phyloP scores from a whole-genome alignment of 345 rosid genomes.

The Geranium rotundifolium region DNA sequence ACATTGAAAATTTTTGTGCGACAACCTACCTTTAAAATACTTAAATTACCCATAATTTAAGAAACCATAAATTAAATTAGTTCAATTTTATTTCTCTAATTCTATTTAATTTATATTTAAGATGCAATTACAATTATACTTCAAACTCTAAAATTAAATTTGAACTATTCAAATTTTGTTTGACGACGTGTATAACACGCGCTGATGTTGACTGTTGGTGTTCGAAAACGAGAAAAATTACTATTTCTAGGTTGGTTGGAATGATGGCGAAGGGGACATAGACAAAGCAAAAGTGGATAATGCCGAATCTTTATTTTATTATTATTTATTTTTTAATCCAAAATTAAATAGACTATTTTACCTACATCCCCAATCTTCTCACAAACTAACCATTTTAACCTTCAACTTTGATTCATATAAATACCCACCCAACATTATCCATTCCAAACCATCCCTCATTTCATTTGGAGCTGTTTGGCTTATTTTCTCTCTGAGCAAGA shows the following conservation, averaged over 20 bases:
- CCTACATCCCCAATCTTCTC: background rate
- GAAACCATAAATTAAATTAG: too few species aligned
- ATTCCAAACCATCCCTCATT: background rate
- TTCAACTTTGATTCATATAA: too few species aligned
- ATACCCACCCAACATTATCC: background rate
- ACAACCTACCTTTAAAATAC: too few species aligned
- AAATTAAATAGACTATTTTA: too few species aligned
- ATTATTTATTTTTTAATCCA: too few species aligned
- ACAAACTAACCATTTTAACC: background rate
- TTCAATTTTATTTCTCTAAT: too few species aligned
- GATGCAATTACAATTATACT: too few species aligned
- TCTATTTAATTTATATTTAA: too few species aligned
- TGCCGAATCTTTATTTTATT: constrained; percentile 5
- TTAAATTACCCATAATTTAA: too few species aligned
- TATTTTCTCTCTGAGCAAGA: background rate
- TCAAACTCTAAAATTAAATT: too few species aligned
- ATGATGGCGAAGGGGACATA: background rate
- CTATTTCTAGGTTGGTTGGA: background rate
- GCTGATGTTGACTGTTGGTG: background rate
- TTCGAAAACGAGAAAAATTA: background rate
- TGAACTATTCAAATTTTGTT: too few species aligned
- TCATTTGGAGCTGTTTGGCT: background rate
- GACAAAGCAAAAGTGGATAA: constrained; percentile 5
- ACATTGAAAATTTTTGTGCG: too few species aligned
- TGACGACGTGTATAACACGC: background rate